phyloP scores from a whole-genome alignment of 2,329 filamentous ascomycete genomes.

The Mollisia scopiformis region DNA sequence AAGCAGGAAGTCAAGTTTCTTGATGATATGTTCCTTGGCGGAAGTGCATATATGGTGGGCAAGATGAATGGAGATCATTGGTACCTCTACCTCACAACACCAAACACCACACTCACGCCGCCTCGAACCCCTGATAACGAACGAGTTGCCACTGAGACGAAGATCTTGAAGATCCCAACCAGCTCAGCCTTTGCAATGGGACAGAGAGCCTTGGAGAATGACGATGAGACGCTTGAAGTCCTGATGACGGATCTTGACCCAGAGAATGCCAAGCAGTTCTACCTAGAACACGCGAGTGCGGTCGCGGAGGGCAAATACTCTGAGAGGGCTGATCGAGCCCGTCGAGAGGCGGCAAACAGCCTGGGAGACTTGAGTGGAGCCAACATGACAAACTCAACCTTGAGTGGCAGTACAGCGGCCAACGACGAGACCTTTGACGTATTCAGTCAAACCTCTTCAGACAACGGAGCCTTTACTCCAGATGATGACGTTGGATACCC shows the following conservation, averaged over 20 bases:
- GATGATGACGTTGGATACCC: conserved; percentile 62
- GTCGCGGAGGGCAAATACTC: conserved; percentile 82
- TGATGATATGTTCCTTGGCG: conserved; percentile 87
- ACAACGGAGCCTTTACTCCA: conserved; percentile 59
- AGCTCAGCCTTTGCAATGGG: conserved; percentile 34
- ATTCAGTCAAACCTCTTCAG: conserved; percentile 74
- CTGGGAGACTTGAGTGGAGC: conserved; percentile 62
- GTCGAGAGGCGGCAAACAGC: conserved; percentile 60
- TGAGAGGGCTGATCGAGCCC: conserved; percentile 66
- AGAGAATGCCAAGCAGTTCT: conserved; percentile 72
- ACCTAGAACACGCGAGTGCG: conserved; percentile 81
- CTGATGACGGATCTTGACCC: conserved; percentile 73
- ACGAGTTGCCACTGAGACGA: conserved; percentile 40
- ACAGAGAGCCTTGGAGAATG: conserved; percentile 36
- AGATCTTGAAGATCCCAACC: conserved; percentile 37
- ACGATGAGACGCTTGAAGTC: conserved; percentile 78
- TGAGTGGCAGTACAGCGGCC: conserved; percentile 37
- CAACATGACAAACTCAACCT: conserved; percentile 39
- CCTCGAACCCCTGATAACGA: conserved; percentile 72
- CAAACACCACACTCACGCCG: conserved; percentile 77
- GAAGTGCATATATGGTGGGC: conserved; percentile 98
- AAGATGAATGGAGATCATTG: conserved; percentile 99
- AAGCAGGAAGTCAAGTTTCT: conserved; percentile 91
- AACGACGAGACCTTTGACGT: conserved; percentile 73
- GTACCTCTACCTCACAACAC: conserved; percentile 96